These are phyloP conservation scores for Gossypium rotundifolium DNA, from an alignment of 345 rosid species.

Conservation along the genomic window DNA sequence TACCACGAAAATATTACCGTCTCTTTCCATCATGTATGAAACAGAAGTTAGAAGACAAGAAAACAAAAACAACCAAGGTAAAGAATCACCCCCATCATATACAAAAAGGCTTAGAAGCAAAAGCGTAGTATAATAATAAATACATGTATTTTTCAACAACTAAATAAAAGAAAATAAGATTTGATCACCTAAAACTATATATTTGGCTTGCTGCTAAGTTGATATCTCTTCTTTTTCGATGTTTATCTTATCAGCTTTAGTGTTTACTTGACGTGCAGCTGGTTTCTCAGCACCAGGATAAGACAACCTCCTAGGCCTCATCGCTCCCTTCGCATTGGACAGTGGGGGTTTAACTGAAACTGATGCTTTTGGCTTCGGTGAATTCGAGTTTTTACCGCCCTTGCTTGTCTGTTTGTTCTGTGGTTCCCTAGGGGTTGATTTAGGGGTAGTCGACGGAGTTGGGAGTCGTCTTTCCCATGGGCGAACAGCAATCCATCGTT, in stretches of 20 bases:
- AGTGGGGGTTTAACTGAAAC: constrained; percentile 37
- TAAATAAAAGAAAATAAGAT: neutral
- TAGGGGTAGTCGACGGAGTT: constrained; percentile 37
- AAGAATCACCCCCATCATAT: constrained; percentile 5
- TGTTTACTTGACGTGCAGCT: constrained; percentile 18
- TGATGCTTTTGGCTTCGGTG: constrained; percentile 48
- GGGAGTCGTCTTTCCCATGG: constrained; percentile 88
- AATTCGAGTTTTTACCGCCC: constrained; percentile 29
- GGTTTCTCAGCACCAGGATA: constrained; percentile 53
- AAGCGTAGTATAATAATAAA: neutral
- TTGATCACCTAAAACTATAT: neutral
- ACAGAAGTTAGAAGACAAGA: neutral
- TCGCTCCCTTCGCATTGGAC: constrained; percentile 31
- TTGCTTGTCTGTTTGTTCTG: constrained; percentile 40
- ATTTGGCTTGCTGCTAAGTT: neutral
- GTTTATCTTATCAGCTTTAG: constrained; percentile 23
- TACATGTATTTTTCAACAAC: neutral
- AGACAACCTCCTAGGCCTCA: constrained; percentile 59
- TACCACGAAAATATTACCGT: neutral
- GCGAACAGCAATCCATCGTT: constrained; percentile 84
- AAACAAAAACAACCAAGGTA: neutral
- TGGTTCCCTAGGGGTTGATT: constrained; percentile 52
- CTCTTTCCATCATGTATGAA: neutral
- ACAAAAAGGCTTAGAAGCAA: neutral
- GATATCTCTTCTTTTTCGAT: constrained; percentile 14